Percentiles rank a stretch among this genome's conserved stretches.
Conservation (phyloP, 129 eudicot species). For the Ambrosia trifida region DNA sequence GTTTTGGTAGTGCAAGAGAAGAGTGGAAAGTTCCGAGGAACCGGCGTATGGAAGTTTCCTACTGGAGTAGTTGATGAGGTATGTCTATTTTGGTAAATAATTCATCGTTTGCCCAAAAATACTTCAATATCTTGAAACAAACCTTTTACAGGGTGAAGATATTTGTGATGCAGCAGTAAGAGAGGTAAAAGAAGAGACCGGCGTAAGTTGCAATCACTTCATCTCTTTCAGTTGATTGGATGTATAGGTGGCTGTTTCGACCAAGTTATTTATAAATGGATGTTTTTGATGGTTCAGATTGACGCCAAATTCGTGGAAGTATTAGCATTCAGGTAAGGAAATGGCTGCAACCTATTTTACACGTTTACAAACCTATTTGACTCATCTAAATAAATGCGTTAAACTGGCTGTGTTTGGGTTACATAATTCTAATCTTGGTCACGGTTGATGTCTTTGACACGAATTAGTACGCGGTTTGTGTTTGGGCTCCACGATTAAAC, state of each 20-base stretch:
- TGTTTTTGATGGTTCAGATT: constrained; percentile 50
- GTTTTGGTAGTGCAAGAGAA: constrained; percentile 87
- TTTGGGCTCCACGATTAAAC: neutral
- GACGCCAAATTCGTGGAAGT: constrained; percentile 68
- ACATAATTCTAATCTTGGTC: neutral
- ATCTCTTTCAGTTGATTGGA: constrained; percentile 3
- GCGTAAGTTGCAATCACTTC: constrained; percentile 51
- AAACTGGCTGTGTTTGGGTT: neutral
- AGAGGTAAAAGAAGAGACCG: constrained; percentile 93
- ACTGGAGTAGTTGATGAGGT: constrained; percentile 94
- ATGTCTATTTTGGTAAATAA: constrained; percentile 18
- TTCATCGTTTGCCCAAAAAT: constrained; percentile 1
- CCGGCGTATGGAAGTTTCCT: constrained; percentile 85
- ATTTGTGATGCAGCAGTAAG: constrained; percentile 84
- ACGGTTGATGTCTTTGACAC: neutral
- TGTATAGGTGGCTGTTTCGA: neutral
- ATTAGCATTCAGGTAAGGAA: constrained; percentile 71
- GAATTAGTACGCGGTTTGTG: neutral
- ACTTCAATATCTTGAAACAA: neutral
- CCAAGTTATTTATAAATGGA: neutral
- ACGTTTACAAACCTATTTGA: neutral
- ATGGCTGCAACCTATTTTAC: constrained; percentile 12
- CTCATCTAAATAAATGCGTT: neutral
- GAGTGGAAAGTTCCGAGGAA: constrained; percentile 64
- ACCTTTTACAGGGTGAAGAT: constrained; percentile 66